Evolutionary conservation across 192 early-diverging fungal genomes (phyloP), one percentile per base, ranked within the genome.

Genomic region (Coemansia sp.): DNA sequence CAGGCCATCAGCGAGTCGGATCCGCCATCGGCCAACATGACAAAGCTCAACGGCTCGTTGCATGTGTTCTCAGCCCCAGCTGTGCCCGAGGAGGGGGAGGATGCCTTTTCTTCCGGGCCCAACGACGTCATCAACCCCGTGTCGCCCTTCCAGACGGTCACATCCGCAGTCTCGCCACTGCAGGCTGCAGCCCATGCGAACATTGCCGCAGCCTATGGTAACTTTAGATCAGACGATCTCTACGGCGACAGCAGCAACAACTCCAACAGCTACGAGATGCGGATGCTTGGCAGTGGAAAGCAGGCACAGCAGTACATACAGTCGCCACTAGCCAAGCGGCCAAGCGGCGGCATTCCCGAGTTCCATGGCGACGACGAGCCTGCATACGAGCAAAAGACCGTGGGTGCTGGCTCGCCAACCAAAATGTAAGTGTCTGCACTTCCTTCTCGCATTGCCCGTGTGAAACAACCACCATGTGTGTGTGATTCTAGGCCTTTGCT

Each of bases 21-120:
- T 59, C 58, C 83, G 37, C 94, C 93, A 15, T 87, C 85, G 38
- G 81, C 89, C 15, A 91, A 92, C 67, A 75, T 98, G 33, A 91
- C 88, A 53, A 75, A 85, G n/a, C 90, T 89, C 61, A 86, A 85
- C 47, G 93, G 91, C 7, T 90, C 89, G 5, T 67, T 86, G 22
- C 65, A n/a, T 36, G 55, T 78, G 4, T 57, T 68, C 42, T 57
- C 69, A 5, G 60, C 59, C n/a, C 70, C 71, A 6, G 65, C 65
- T 9, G 58, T 57, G 0, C 63, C 67, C 14, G 64, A 61, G 14
- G 42, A 38, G n/a, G 59, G 62, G 25, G 57, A 55, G n/a, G 45
- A 60, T 40, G 50, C 59, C 30, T 58, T 30, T 20, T 45, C 23
- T 57, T 50, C 19, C 30, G 42, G 37, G 25, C 73, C 55, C 30